Evolutionary conservation across 2,329 filamentous ascomycete genomes (phyloP).

Genomic region (Xylariomycetidae sp.): DNA sequence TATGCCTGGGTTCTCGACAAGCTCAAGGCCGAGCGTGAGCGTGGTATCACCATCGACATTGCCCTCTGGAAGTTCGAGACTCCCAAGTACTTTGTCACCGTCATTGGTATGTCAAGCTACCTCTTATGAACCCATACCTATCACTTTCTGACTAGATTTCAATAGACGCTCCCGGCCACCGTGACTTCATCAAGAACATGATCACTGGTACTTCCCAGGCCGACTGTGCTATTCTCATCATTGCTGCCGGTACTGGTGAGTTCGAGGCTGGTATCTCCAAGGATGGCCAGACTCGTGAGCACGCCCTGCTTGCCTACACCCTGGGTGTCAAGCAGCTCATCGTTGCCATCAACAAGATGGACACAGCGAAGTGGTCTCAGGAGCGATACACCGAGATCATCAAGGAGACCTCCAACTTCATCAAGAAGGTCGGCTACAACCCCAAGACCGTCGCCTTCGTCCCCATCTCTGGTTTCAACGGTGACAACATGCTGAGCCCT

Average conservation of each 20-base stretch:
- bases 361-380: constrained; percentile 98
- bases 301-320: constrained; percentile 99
- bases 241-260: constrained; percentile 99
- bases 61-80: constrained; percentile 99
- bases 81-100: constrained; percentile 93
- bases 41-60: constrained; percentile 99
- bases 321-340: constrained; percentile 99
- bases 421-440: constrained; percentile 99
- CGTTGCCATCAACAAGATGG: constrained; percentile 99
- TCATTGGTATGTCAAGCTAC: constrained; percentile 66
- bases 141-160: constrained; percentile 4
- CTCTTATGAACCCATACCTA: too few species aligned
- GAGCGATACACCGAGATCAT: constrained; percentile 96
- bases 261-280: constrained; percentile 99
- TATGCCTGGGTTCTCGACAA: constrained; percentile 99
- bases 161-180: constrained; percentile 91
- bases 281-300: constrained; percentile 99
- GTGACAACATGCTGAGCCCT: constrained; percentile 96
- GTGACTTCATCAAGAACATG: constrained; percentile 99
- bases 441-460: constrained; percentile 98
- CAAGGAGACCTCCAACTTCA: constrained; percentile 99
- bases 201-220: constrained; percentile 99
- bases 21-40: constrained; percentile 99
- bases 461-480: constrained; percentile 99
- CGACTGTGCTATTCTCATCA: constrained; percentile 99